Conservation (phyloP, 495 filamentous ascomycete genomes). For the Pseudevernia furfuracea region DNA sequence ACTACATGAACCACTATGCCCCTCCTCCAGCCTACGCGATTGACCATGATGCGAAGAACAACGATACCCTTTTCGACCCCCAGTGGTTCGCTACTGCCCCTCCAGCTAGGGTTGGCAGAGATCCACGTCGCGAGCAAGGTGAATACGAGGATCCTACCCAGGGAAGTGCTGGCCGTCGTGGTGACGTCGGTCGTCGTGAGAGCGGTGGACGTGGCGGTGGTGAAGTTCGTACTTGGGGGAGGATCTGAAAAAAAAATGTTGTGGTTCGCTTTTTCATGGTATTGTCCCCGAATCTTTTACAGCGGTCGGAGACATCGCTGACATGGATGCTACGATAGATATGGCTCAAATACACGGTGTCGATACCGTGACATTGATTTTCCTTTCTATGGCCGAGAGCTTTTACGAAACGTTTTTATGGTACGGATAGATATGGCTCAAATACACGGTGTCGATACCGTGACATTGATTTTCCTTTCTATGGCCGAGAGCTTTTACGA, state of each 20-base stretch:
- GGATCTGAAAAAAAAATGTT: neutral
- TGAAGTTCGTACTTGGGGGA: neutral
- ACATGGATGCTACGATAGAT: neutral
- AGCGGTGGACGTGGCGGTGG: neutral
- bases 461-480: neutral
- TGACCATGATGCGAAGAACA: neutral
- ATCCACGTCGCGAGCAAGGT: neutral
- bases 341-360: neutral
- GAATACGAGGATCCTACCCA: neutral
- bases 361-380: neutral
- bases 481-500: neutral
- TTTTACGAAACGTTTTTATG: slow-evolving; percentile 3
- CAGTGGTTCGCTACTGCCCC: slow-evolving; percentile 6
- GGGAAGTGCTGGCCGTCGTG: neutral
- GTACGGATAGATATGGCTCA: neutral
- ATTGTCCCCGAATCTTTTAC: neutral
- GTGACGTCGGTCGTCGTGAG: neutral
- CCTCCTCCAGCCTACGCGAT: neutral
- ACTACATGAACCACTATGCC: slow-evolving; percentile 1
- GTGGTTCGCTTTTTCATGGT: neutral
- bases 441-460: neutral
- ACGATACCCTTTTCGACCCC: slow-evolving; percentile 3
- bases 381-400: neutral
- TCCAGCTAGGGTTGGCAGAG: slow-evolving; percentile 5
- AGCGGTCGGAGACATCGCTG: neutral